Percentiles rank a stretch among this genome's conserved stretches.
phyloP scores from a whole-genome alignment of 257 asterid genomes.

The Nicotiana benthamiana region DNA sequence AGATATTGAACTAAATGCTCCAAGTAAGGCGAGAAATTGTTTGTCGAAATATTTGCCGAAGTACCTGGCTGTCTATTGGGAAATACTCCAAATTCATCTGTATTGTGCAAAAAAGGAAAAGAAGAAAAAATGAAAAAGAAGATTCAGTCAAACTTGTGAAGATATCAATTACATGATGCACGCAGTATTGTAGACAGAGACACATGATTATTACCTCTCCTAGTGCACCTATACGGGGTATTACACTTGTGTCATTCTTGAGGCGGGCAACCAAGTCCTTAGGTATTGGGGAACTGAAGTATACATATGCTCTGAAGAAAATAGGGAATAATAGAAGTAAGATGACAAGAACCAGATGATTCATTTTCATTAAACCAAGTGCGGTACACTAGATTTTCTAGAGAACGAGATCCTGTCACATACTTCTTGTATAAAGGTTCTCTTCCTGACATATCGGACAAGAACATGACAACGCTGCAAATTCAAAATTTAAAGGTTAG shows the following conservation, averaged over 20 bases:
- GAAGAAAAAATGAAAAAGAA: neutral
- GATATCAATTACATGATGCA: neutral
- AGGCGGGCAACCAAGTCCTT: conserved; percentile 73
- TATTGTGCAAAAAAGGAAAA: conserved; percentile 17
- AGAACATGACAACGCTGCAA: conserved; percentile 88
- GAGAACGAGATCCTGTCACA: conserved; percentile 8
- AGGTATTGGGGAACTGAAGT: conserved; percentile 75
- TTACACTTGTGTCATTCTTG: conserved; percentile 82
- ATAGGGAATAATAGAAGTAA: neutral
- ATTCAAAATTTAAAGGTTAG: conserved; percentile 31
- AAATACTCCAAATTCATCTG: conserved; percentile 98
- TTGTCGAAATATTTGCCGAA: neutral
- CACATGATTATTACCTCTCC: conserved; percentile 55
- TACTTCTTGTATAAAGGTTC: conserved; percentile 95
- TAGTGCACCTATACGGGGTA: conserved; percentile 96
- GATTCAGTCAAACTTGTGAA: neutral
- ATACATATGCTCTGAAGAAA: conserved; percentile 76
- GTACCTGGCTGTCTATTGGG: conserved; percentile 85
- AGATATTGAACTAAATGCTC: neutral
- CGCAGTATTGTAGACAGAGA: conserved; percentile 2
- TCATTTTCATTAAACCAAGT: conserved; percentile 12
- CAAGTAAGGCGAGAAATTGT: neutral
- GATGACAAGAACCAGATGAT: conserved; percentile 7
- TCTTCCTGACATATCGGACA: conserved; percentile 99
- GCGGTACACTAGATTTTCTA: neutral